Conservation (phyloP, 1,139 yeast species). For the Nadsonia starkeyi-henricii region DNA sequence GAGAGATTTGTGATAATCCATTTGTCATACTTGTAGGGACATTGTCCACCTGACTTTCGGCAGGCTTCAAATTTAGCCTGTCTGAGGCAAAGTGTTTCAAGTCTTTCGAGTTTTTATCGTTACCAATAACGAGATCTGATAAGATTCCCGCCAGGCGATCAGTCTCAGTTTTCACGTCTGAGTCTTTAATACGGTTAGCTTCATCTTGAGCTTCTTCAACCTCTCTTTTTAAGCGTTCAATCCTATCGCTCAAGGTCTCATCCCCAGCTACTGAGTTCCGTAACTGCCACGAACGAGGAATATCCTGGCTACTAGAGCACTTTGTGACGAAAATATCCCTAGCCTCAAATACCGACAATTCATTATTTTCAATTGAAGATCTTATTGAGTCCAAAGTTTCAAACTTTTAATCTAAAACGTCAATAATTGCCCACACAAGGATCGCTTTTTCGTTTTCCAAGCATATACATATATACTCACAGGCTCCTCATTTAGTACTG, state of each 20-base stretch:
- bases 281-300: not conserved
- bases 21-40: not conserved
- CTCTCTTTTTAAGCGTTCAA: slow-evolving; percentile 34
- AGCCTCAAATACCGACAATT: slow-evolving; percentile 7
- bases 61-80: slow-evolving; percentile 3
- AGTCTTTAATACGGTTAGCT: slow-evolving; percentile 9
- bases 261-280: not conserved
- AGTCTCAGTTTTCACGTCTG: slow-evolving; percentile 7
- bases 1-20: not conserved
- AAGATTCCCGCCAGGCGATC: slow-evolving; percentile 11
- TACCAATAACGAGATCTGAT: slow-evolving; percentile 10
- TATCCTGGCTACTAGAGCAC: not conserved
- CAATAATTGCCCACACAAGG: not conserved
- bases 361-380: slow-evolving; percentile 10
- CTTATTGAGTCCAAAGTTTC: not conserved
- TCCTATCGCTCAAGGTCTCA: slow-evolving; percentile 24
- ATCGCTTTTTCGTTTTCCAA: not conserved
- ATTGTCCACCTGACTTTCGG: not conserved
- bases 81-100: not conserved
- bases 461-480: slow-evolving; percentile 3
- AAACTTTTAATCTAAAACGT: not conserved
- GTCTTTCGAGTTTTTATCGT: slow-evolving; percentile 1
- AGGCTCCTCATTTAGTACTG: not conserved
- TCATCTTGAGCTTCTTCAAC: slow-evolving; percentile 26
- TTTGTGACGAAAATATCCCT: slow-evolving; percentile 5